Conservation (phyloP, 768 basidiomycete species). For the Trametes coccinea region DNA sequence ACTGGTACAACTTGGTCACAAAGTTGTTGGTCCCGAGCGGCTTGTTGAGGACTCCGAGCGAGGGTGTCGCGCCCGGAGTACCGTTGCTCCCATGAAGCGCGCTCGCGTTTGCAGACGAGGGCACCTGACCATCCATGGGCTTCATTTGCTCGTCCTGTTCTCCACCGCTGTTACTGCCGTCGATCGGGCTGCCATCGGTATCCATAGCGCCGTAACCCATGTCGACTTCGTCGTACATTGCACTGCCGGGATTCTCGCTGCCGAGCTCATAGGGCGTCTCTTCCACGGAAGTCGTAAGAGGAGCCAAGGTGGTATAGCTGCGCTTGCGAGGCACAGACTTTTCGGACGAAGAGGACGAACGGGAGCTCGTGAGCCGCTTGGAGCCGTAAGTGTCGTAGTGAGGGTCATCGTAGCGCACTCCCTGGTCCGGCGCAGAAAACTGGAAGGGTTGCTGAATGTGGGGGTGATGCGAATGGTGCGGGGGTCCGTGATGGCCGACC, state of each 20-base stretch:
- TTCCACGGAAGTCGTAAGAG: conserved; percentile 37
- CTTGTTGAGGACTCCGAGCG: conserved; percentile 62
- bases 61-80: conserved; percentile 12
- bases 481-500: conserved; percentile 44
- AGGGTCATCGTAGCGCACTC: conserved; percentile 35
- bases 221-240: conserved; percentile 61
- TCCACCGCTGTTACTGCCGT: conserved; percentile 37
- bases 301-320: conserved; percentile 53
- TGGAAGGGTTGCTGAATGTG: conserved; percentile 44
- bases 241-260: conserved; percentile 31
- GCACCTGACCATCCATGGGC: conserved; percentile 30
- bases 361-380: conserved; percentile 41
- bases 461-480: conserved; percentile 31
- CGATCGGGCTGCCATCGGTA: conserved; percentile 48
- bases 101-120: conserved; percentile 12
- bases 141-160: conserved; percentile 39
- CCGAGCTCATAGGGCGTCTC: conserved; percentile 32
- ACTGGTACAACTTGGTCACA: conserved; percentile 88
- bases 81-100: conserved; percentile 27
- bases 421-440: conserved; percentile 44
- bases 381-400: conserved; percentile 34
- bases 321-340: conserved; percentile 67
- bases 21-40: conserved; percentile 76
- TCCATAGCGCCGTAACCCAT: conserved; percentile 49
- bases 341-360: conserved; percentile 49